phyloP scores from a whole-genome alignment of 257 asterid genomes.

The Catharanthus roseus region DNA sequence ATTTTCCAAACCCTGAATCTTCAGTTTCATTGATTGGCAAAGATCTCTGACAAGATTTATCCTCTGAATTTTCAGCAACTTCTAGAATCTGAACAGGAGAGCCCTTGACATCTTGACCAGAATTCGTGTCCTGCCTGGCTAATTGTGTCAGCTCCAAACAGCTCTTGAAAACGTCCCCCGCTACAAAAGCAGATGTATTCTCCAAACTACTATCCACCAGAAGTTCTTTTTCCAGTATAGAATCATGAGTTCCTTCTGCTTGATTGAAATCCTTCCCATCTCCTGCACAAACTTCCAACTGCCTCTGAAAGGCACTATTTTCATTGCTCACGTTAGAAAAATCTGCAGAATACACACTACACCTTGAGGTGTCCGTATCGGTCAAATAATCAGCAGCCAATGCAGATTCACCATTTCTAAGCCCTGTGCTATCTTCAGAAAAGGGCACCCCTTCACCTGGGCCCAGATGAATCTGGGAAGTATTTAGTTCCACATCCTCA shows the following conservation, averaged over 20 bases:
- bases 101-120: slow-evolving; percentile 20
- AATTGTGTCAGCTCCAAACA: slow-evolving; percentile 64
- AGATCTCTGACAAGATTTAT: slow-evolving; percentile 30
- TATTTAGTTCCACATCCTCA: slow-evolving; percentile 52
- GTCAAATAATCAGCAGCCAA: slow-evolving; percentile 45
- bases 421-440: slow-evolving; percentile 25
- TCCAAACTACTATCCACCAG: slow-evolving; percentile 22
- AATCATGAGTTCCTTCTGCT: slow-evolving; percentile 28
- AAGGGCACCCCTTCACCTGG: slow-evolving; percentile 58
- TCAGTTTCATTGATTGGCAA: slow-evolving; percentile 25
- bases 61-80: slow-evolving; percentile 28
- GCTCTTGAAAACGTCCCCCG: slow-evolving; percentile 57
- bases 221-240: slow-evolving; percentile 25
- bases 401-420: slow-evolving; percentile 38
- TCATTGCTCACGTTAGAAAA: slow-evolving; percentile 16
- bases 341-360: slow-evolving; percentile 23
- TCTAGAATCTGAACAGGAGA: slow-evolving; percentile 28
- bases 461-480: slow-evolving; percentile 71
- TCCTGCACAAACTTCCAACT: slow-evolving; percentile 28
- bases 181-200: slow-evolving; percentile 26
- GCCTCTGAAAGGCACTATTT: slow-evolving; percentile 21
- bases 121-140: slow-evolving; percentile 31
- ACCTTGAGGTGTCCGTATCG: slow-evolving; percentile 24
- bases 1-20: slow-evolving; percentile 31
- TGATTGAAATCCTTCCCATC: slow-evolving; percentile 26